Conservation (phyloP, 2,329 filamentous ascomycete genomes). For the Pleoardoris graminearum region DNA sequence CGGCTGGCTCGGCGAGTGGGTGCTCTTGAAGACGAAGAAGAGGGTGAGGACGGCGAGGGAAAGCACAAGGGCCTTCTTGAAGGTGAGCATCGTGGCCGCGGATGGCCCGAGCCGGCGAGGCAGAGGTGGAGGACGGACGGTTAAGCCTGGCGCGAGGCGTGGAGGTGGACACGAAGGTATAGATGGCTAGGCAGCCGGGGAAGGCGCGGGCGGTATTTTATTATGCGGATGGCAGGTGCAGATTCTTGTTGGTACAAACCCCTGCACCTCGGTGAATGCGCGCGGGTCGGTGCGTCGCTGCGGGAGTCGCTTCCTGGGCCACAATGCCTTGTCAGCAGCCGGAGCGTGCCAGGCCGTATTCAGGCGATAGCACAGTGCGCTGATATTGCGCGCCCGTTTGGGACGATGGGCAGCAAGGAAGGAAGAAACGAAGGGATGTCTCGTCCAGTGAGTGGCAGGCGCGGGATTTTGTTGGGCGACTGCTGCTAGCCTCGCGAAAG, state of each 20-base stretch:
- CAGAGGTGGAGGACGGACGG: background rate
- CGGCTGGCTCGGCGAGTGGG: conserved; percentile 50
- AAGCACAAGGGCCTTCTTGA: conserved; percentile 72
- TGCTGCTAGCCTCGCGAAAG: no score
- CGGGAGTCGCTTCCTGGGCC: background rate
- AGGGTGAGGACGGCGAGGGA: conserved; percentile 70
- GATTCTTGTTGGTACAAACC: conserved; percentile 4
- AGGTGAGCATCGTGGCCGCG: conserved; percentile 69
- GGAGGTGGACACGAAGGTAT: background rate
- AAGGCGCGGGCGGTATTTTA: conserved; percentile 6
- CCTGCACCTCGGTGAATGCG: conserved; percentile 5
- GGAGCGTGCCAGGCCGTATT: background rate
- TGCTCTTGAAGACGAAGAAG: conserved; percentile 69
- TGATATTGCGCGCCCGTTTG: background rate
- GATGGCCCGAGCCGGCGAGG: conserved; percentile 8
- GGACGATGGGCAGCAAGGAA: background rate
- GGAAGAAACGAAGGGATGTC: conserved; percentile 2
- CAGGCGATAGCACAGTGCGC: conserved; percentile 8
- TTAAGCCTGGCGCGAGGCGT: conserved; percentile 15
- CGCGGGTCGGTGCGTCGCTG: conserved; percentile 1
- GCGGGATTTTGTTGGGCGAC: conserved; percentile 6
- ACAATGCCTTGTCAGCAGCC: conserved; percentile 1
- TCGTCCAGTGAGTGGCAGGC: background rate
- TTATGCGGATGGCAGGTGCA: background rate
- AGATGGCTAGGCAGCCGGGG: background rate